Percentiles rank a stretch among this genome's conserved stretches.
These are phyloP conservation scores for Trichoderma sp. DNA, from an alignment of 2,329 filamentous ascomycete genomes.

Conservation along the genomic window DNA sequence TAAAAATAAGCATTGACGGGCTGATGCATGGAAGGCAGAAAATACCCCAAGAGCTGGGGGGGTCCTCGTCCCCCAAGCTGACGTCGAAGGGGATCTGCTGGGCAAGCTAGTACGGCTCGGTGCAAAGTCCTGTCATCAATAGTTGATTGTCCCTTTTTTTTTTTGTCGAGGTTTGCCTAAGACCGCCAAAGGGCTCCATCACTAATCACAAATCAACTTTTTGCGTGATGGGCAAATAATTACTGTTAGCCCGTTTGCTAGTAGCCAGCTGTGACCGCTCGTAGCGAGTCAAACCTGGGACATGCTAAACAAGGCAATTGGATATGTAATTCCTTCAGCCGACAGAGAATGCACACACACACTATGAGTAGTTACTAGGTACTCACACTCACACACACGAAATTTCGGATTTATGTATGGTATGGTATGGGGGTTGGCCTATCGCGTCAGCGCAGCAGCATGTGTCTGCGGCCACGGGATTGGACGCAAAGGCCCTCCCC, in stretches of 20 bases:
- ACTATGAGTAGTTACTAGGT: neutral
- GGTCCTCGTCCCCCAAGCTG: neutral
- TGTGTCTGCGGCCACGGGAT: constrained; percentile 11
- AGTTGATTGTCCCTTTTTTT: neutral
- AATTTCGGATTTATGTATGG: neutral
- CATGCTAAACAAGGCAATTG: neutral
- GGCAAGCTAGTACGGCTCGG: neutral
- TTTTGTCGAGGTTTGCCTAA: neutral
- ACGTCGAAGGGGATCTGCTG: neutral
- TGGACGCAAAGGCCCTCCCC: neutral
- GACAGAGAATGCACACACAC: neutral
- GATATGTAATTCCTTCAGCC: neutral
- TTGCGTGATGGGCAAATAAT: neutral
- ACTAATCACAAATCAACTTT: constrained; percentile 6
- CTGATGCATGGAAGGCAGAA: constrained; percentile 5
- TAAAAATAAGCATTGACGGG: constrained; percentile 11
- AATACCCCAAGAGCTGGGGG: neutral
- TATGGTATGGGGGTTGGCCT: neutral
- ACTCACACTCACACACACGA: neutral
- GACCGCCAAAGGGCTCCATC: neutral
- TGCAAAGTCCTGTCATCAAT: neutral
- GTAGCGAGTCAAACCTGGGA: neutral
- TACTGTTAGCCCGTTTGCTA: constrained; percentile 2
- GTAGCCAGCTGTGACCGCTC: neutral
- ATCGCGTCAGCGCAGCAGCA: constrained; percentile 16